phyloP scores from a whole-genome alignment of 495 filamentous ascomycete species.

The Glonium stellatum region DNA sequence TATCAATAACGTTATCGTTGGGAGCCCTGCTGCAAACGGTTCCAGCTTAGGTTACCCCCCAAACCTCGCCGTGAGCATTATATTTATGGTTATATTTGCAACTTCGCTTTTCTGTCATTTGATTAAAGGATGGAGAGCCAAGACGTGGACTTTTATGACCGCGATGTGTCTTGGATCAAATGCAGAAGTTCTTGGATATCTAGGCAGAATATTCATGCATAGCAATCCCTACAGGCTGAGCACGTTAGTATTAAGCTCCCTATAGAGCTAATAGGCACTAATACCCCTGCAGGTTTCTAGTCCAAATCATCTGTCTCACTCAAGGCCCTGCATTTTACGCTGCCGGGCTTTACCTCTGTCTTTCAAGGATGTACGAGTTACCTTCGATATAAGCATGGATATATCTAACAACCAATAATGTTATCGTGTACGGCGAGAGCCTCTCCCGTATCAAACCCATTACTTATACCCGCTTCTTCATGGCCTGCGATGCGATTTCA shows the following conservation, averaged over 20 bases:
- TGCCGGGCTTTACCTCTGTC: constrained; percentile 50
- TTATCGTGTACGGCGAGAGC: constrained; percentile 40
- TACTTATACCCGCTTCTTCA: constrained; percentile 46
- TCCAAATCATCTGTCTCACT: constrained; percentile 44
- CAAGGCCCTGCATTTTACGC: constrained; percentile 50
- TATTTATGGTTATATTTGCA: background rate
- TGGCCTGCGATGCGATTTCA: constrained; percentile 43
- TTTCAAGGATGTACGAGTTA: constrained; percentile 22
- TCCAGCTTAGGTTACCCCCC: constrained; percentile 1
- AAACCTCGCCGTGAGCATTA: background rate
- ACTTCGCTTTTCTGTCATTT: background rate
- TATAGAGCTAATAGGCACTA: background rate
- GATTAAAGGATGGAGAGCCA: constrained; percentile 1
- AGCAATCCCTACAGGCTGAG: constrained; percentile 34
- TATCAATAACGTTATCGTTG: too few species aligned
- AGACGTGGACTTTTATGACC: constrained; percentile 31
- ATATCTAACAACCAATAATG: background rate
- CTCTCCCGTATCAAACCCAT: constrained; percentile 45
- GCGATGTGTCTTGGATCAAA: constrained; percentile 36
- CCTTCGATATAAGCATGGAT: too few species aligned
- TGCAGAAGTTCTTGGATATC: constrained; percentile 40
- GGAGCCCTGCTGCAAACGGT: background rate
- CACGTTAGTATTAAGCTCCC: background rate
- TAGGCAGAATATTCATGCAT: constrained; percentile 37
- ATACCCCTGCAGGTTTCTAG: constrained; percentile 8